phyloP scores from a whole-genome alignment of 768 basidiomycete genomes.

The Suillus ampliporus region DNA sequence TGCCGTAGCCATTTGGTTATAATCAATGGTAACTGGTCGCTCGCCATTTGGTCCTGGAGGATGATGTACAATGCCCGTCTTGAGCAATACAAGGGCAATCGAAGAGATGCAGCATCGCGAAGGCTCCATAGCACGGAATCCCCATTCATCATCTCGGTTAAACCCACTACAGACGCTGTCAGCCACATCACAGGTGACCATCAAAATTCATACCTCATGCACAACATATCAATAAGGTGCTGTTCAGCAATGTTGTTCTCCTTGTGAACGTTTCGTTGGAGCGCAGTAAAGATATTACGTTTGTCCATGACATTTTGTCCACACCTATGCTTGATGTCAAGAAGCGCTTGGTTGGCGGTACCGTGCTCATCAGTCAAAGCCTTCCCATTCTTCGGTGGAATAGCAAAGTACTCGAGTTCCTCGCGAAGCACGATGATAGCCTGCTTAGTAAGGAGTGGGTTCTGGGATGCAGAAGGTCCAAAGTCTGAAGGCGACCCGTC shows the following conservation, averaged over 20 bases:
- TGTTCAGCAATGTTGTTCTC: conserved; percentile 99
- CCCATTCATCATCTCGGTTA: conserved; percentile 97
- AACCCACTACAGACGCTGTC: conserved; percentile 66
- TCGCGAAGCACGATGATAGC: conserved; percentile 98
- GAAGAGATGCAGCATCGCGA: conserved; percentile 97
- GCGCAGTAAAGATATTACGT: conserved; percentile 93
- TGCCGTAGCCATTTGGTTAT: conserved; percentile 93
- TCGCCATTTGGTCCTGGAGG: conserved; percentile 56
- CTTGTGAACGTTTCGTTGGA: conserved; percentile 98
- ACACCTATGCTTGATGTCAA: conserved; percentile 84
- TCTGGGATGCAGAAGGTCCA: conserved; percentile 72
- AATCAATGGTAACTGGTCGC: conserved; percentile 82
- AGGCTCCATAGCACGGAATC: conserved; percentile 94
- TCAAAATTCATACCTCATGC: conserved; percentile 80
- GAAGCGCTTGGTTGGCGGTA: conserved; percentile 75
- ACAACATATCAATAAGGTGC: conserved; percentile 99
- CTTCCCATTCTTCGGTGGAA: conserved; percentile 73
- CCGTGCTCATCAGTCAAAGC: conserved; percentile 79
- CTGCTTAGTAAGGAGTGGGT: conserved; percentile 93
- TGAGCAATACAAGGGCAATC: conserved; percentile 95
- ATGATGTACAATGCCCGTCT: conserved; percentile 92
- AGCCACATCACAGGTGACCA: conserved; percentile 16
- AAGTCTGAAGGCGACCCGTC: conserved; percentile 67
- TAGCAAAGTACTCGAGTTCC: conserved; percentile 98
- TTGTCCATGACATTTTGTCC: conserved; percentile 89